Conservation (phyloP, 2,329 filamentous ascomycete species). For the Dactylellina haptotyla region DNA sequence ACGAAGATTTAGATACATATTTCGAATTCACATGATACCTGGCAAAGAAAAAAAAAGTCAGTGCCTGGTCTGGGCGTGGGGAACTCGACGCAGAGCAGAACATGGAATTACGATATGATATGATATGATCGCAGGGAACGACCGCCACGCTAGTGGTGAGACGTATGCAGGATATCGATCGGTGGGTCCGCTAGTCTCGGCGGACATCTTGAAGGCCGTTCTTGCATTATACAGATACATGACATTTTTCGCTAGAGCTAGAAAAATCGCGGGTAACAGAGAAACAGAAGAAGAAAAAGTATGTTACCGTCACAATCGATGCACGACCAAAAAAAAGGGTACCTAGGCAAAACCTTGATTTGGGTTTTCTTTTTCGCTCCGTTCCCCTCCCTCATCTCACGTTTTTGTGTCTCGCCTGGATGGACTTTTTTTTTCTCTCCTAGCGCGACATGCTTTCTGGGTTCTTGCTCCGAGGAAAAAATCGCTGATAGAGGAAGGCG, state of each 20-base stretch:
- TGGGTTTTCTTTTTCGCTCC: conserved; percentile 24
- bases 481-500: conserved; percentile 41
- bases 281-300: no score
- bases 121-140: conserved; percentile 30
- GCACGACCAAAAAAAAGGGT: background rate
- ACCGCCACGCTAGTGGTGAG: conserved; percentile 23
- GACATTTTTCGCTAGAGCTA: no score
- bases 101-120: conserved; percentile 42
- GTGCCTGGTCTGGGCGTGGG: conserved; percentile 14
- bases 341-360: conserved; percentile 32
- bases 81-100: conserved; percentile 7
- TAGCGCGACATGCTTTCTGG: conserved; percentile 31
- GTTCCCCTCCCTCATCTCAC: background rate
- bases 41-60: no score
- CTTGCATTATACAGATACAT: no score
- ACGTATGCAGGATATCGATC: conserved; percentile 48
- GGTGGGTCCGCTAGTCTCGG: conserved; percentile 28
- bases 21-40: background rate
- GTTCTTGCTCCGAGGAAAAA: conserved; percentile 6
- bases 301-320: conserved; percentile 31
- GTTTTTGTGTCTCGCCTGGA: conserved; percentile 29
- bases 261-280: no score
- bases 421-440: conserved; percentile 21
- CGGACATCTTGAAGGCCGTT: no score
- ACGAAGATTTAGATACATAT: no score